These are phyloP conservation scores for Alternaria ethzedia DNA, from an alignment of 2,329 filamentous ascomycete species.

Conservation along the genomic window DNA sequence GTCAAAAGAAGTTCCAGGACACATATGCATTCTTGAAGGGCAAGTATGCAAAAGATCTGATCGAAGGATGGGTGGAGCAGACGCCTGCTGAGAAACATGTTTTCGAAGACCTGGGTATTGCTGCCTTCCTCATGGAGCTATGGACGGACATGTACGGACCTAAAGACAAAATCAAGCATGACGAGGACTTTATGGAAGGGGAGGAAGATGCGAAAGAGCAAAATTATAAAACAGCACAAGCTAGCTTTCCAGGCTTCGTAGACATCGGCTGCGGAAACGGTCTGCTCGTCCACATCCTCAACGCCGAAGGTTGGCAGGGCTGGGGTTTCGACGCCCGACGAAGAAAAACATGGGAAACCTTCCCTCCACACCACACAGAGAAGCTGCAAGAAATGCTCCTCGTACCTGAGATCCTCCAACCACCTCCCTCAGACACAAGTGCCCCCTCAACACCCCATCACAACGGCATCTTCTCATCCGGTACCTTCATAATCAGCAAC, in stretches of 20 bases:
- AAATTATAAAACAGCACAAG: slow-evolving; percentile 14
- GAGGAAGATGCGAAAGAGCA: not conserved
- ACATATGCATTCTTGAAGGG: slow-evolving; percentile 82
- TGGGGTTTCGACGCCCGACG: slow-evolving; percentile 92
- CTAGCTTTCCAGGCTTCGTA: slow-evolving; percentile 82
- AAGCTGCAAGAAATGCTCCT: slow-evolving; percentile 66
- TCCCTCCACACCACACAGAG: slow-evolving; percentile 59
- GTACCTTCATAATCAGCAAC: slow-evolving; percentile 94
- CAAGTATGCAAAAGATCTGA: slow-evolving; percentile 74
- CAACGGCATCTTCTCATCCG: slow-evolving; percentile 70
- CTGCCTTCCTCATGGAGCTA: slow-evolving; percentile 89
- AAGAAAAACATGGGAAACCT: slow-evolving; percentile 83
- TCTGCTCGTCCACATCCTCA: slow-evolving; percentile 81
- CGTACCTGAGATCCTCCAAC: slow-evolving; percentile 60
- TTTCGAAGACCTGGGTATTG: slow-evolving; percentile 91
- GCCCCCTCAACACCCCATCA: slow-evolving; percentile 40
- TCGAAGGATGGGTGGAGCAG: slow-evolving; percentile 80
- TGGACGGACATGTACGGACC: slow-evolving; percentile 81
- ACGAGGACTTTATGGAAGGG: slow-evolving; percentile 6
- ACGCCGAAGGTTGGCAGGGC: slow-evolving; percentile 79
- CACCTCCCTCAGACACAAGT: slow-evolving; percentile 29
- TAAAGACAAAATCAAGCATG: not conserved
- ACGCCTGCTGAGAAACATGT: slow-evolving; percentile 92
- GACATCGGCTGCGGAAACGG: slow-evolving; percentile 98
- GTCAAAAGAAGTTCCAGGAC: slow-evolving; percentile 78